Conservation (phyloP, 2,329 filamentous ascomycete species). For the Penicillium expansum region DNA sequence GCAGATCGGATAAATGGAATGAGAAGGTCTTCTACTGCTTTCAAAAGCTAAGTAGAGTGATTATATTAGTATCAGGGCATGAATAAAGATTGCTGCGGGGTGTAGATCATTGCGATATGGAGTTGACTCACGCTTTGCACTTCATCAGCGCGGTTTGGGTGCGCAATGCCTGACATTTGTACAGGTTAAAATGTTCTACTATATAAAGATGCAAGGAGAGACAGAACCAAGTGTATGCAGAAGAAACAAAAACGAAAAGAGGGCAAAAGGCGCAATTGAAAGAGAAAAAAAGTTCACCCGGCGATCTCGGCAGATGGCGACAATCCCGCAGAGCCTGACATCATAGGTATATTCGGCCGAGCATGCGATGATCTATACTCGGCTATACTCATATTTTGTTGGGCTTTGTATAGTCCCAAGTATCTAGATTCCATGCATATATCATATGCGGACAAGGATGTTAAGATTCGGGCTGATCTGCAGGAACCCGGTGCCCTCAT, state of each 20-base stretch:
- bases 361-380: neutral
- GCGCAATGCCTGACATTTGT: constrained; percentile 26
- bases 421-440: neutral
- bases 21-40: constrained; percentile 44
- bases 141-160: constrained; percentile 39
- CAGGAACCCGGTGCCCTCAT: constrained; percentile 1
- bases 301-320: constrained; percentile 23
- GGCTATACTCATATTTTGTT: neutral
- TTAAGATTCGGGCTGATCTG: neutral
- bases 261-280: neutral
- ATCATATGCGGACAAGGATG: neutral
- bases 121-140: constrained; percentile 41
- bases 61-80: neutral
- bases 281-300: constrained; percentile 17
- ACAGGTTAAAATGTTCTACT: neutral
- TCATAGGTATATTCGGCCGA: constrained; percentile 12
- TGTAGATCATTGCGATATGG: constrained; percentile 2
- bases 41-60: constrained; percentile 31
- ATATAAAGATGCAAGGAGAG: neutral
- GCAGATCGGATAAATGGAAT: constrained; percentile 47
- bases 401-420: neutral
- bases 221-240: neutral
- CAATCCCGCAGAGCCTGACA: constrained; percentile 22
- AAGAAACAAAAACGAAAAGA: neutral
- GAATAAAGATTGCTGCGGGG: neutral